Base-by-base conservation (phyloP, 2,329 filamentous ascomycete genomes). In the Microascus cirrosus region DNA sequence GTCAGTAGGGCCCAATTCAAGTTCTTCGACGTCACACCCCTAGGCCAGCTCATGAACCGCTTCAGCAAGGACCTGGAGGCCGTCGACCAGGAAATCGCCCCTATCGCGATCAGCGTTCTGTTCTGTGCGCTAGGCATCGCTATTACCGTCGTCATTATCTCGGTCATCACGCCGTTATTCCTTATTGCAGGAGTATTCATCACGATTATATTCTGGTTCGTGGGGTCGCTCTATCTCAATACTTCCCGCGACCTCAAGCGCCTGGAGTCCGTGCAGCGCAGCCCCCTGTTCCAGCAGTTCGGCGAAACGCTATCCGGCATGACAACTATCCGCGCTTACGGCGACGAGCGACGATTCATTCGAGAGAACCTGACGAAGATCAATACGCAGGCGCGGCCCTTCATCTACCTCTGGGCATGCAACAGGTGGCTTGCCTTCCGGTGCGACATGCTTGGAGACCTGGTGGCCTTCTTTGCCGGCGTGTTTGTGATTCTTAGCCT, bases 31-130 rank as follows among this genome's bases (percentile, higher is more conserved):
- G 88, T 93, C 1, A 99, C 94, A 0, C 94, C 94, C 2, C 81
- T 97, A 0, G 94, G 94, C 13, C 93, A 96, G 71, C 80, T 99
- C 66, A 97, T 97, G 86, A 99, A 99, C 72, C 85, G 94, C 22
- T 99, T 99, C 74, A 97, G 93, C 69, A 97, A 97, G 72, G 94
- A 99, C 69, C 82, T 99, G 15, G 92, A 99, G 70, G 85, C 91
- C 12, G 81, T 99, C 22, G 94, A 99, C 64, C 94, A 99, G 69
- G 94, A 99, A 70, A 89, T 99, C 59, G 92, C 94, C 0, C 90
- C 92, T 2, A 85, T 95, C 48, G 93, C 94, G 24, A 92, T 97
- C 63, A 82, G 83, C 57, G 81, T 86, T 56, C 82, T 86, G 71
- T 79, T 77, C n/a, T 86, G 81, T 64, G 79, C 75, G 1, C 73